Evolutionary conservation across 148 eudicot species (phyloP).

Genomic region (Rhododendron kiyosumense): DNA sequence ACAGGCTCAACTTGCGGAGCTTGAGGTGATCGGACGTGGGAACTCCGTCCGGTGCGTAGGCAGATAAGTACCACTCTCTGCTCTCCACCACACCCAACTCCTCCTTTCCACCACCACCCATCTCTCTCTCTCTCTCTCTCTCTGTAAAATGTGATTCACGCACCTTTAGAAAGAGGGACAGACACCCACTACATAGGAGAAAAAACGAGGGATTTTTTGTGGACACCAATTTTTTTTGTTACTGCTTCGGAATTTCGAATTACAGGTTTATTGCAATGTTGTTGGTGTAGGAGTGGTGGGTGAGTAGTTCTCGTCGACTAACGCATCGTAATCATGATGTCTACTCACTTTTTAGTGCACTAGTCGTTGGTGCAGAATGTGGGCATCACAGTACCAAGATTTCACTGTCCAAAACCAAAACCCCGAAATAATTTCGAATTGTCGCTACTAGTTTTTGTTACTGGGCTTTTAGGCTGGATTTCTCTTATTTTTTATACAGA

Average conservation of each 20-base stretch:
- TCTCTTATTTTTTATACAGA: no score
- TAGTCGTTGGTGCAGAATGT: background rate
- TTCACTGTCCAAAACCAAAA: no score
- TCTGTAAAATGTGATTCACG: background rate
- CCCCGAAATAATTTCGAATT: no score
- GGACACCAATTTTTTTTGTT: background rate
- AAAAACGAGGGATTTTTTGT: no score
- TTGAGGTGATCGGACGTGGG: slow-evolving; percentile 37
- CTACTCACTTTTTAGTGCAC: background rate
- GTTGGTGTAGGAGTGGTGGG: background rate
- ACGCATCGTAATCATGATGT: background rate
- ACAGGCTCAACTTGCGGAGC: slow-evolving; percentile 15
- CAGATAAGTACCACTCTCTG: slow-evolving; percentile 30
- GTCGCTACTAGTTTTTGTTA: no score
- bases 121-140: slow-evolving; percentile 9
- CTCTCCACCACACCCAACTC: slow-evolving; percentile 18
- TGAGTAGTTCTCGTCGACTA: background rate
- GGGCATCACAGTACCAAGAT: background rate
- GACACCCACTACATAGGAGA: background rate
- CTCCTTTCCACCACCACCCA: slow-evolving; percentile 2
- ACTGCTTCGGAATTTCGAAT: background rate
- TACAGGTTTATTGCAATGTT: background rate
- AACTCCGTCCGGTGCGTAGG: slow-evolving; percentile 28
- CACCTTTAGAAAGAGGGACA: background rate
- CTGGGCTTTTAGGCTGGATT: no score